Evolutionary conservation across 2,329 filamentous ascomycete species (phyloP), one percentile per base, ranked within the genome.

Genomic region (Nothopassalora personata): DNA sequence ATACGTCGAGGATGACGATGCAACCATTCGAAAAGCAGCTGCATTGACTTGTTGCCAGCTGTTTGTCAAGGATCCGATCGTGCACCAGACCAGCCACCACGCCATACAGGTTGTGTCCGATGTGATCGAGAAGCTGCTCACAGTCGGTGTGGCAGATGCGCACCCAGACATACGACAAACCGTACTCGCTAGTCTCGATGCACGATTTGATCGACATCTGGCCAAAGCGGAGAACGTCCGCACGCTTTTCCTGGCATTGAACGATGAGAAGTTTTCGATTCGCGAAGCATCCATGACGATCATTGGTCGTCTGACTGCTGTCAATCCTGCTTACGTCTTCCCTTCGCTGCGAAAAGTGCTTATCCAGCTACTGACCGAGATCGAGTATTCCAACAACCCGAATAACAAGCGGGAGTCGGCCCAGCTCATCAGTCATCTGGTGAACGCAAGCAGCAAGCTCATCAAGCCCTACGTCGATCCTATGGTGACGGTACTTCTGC

Each of bases 401-500:
- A 86, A 91, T 50, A 96, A 93, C 75, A 97, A 97, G 74, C 93
- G 97, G 75, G 94, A 99, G 73, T 97, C 92, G 68, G 92, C 94
- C 9, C 92, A 91, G 71, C 80, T 99, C 3, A 87, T 99, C 63
- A 96, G 92, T 67, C 84, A 97, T 58, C 84, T 99, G 43, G 93
- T 97, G 7, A 88, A 91, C 63, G 95, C 97, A 70, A 93, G 94
- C 0, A 93, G 95, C 60, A 88, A 88, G 56, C 82, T 99, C 11
- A 96, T 99, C 72, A 93, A 93, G 73, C 93, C 94, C 3, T 97
- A 97, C 68, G 94, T 99, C 49, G 91, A 97, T 69, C 91, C 94
- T 1, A 97, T 99, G 84, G 90, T 97, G 56, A 88, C 88, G 11
- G 91, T 97, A 1, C 82, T 99, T n/a, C 79, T 99, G 2, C 94